Evolutionary conservation across 768 basidiomycete species (phyloP), one percentile per base, ranked within the genome.

Genomic region (Clitopilus hobsonii): DNA sequence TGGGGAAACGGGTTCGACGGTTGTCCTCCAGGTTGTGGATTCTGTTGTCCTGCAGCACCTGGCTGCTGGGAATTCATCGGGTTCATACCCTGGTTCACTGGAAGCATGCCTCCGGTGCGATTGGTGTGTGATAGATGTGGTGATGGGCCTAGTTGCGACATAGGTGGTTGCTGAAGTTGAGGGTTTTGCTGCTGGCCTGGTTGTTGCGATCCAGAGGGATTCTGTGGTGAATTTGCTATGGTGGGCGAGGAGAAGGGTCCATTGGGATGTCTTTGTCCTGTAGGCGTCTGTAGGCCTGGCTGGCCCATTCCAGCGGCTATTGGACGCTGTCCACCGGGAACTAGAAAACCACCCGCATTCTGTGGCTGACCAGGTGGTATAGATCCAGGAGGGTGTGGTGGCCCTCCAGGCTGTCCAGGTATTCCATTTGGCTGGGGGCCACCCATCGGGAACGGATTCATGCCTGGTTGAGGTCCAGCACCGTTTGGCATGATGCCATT

Each of bases 191-290:
- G 65, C 51, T 52, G 63, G 49, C 49, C 65, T 25, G 38, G 53
- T 4, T 54, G 56, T 20, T 57, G 58, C 3, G 65, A 13, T 24
- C 70, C 74, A 6, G 51, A 69, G 68, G 6, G 65, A 47, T 78
- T 77, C 58, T 84, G 84, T 0, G 83, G 80, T 3, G 85, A 84
- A 51, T 80, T 78, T 1, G 83, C 74, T 68, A 88, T 84, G 1
- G 80, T 84, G 3, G 86, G 86, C 20, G 85, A 86, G 38, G 78
- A 83, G 66, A 83, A 88, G 7, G 80, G 79, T 13, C 78, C 82
- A 53, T 80, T 79, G 18, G 76, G 71, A 2, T 63, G 67, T 22
- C 78, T 79, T 57, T 76, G 79, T 38, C 65, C 72, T 54, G 32
- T n/a, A n/a, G 65, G 69, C 28, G 49, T 58, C 36, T 63, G 61